Base-by-base conservation (phyloP, 1,284 basidiomycete genomes). In the Trametes hirsuta region DNA sequence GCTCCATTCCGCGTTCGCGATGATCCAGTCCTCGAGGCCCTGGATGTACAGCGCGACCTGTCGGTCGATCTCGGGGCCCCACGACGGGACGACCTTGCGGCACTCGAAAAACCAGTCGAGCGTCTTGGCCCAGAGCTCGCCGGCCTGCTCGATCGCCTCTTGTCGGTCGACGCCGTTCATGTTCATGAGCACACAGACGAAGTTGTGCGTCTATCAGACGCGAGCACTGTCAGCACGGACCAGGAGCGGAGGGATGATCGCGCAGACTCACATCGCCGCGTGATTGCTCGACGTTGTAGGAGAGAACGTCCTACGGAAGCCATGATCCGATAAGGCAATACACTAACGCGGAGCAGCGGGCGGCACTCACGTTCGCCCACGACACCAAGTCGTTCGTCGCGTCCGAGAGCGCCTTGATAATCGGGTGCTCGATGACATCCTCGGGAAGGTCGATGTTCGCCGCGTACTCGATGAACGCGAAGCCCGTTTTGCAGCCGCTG, bases 81-180 rank as follows among this genome's bases (percentile, higher is more conserved):
- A 78, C 2, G 69, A 71, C 4, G 78, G 78, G 6, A 81, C 51
- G 24, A 53, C 58, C 47, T 62, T 57, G 25, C 61, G 63, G 47
- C 61, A 62, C 49, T 61, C 61, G 47, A 67, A 62, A 58, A 67
- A 69, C 55, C 53, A 64, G 35, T 69, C 59, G 22, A 66, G 59
- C 40, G 65, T 68, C 75, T 98, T 94, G 75, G 98, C 95, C 74
- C 93, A 84, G 61, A 97, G 84, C 77, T 97, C 97, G 44, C 97
- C 97, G 34, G 93, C 95, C 50, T 95, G 94, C 78, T 98, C 98
- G 73, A 97, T 95, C 11, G 90, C 88, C 8, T 84, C 69, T 80
- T 99, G 97, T 62, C 88, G 53, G 34, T 63, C 69, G 54, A 72
- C 62, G 68, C 72, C 78, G n/a, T 74, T 61, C 64, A 80, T 72